Evolutionary conservation across 768 basidiomycete species (phyloP).

Genomic region (Lentinula detonsa): DNA sequence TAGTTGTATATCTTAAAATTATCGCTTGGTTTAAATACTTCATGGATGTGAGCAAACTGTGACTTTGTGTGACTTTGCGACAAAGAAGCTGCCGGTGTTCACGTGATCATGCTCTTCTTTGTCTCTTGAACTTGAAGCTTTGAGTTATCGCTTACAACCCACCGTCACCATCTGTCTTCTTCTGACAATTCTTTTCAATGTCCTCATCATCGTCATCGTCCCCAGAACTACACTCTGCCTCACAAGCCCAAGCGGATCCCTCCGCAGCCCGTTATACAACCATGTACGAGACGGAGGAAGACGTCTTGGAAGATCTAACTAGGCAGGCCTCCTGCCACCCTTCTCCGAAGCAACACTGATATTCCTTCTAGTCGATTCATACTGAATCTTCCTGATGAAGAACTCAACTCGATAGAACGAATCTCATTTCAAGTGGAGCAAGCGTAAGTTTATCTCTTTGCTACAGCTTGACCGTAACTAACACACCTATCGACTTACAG

Average conservation of each 20-base stretch:
- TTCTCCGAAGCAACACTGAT: slow-evolving; percentile 6
- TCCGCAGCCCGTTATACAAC: slow-evolving; percentile 42
- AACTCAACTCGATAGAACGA: slow-evolving; percentile 85
- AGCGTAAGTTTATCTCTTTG: slow-evolving; percentile 59
- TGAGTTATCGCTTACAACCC: background rate
- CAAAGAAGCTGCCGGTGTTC: background rate
- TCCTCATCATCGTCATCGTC: slow-evolving; percentile 76
- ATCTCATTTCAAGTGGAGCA: slow-evolving; percentile 99
- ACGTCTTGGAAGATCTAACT: slow-evolving; percentile 87
- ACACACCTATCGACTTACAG: slow-evolving; percentile 32
- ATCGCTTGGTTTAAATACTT: background rate
- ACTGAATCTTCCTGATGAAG: slow-evolving; percentile 91
- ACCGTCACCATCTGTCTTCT: slow-evolving; percentile 19
- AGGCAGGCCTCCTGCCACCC: slow-evolving; percentile 43
- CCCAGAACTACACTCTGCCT: slow-evolving; percentile 52
- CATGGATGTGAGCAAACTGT: background rate
- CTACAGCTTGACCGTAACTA: slow-evolving; percentile 8
- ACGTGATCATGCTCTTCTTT: background rate
- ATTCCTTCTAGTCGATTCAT: slow-evolving; percentile 73
- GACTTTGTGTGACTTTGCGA: background rate
- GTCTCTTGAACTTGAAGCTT: background rate
- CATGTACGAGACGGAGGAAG: slow-evolving; percentile 72
- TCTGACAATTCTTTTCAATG: slow-evolving; percentile 38
- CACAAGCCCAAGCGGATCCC: slow-evolving; percentile 28
- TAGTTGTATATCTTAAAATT: background rate